These are phyloP conservation scores for Limnanthes douglasii DNA, from an alignment of 345 rosid species.

Conservation along the genomic window DNA sequence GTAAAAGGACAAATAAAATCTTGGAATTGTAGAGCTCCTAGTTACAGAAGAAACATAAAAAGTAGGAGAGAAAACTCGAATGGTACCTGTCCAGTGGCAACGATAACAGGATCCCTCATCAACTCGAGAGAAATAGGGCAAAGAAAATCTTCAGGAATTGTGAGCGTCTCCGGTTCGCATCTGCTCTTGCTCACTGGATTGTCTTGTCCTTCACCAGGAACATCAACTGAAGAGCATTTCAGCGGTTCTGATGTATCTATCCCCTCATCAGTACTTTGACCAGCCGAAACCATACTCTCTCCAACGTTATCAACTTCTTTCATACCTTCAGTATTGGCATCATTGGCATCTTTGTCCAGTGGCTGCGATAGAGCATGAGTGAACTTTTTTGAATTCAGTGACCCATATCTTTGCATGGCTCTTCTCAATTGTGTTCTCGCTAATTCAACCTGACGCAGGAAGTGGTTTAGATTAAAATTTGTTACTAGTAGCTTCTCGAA, in stretches of 20 bases:
- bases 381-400: constrained; percentile 26
- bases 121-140: constrained; percentile 88
- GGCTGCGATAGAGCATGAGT: constrained; percentile 34
- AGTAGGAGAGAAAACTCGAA: background rate
- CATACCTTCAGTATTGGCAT: constrained; percentile 16
- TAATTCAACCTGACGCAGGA: constrained; percentile 42
- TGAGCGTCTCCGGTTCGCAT: constrained; percentile 32
- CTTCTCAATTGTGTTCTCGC: constrained; percentile 68
- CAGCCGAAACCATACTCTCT: constrained; percentile 13
- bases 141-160: constrained; percentile 65
- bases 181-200: constrained; percentile 20
- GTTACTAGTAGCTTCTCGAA: background rate
- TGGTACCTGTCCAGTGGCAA: constrained; percentile 79
- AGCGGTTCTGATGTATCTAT: constrained; percentile 14
- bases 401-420: constrained; percentile 62
- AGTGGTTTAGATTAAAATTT: background rate
- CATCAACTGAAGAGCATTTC: constrained; percentile 19
- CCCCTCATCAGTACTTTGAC: constrained; percentile 10
- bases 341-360: constrained; percentile 18
- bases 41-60: constrained; percentile 4
- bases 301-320: constrained; percentile 15
- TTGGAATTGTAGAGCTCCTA: constrained; percentile 6
- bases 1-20: too few relatives aligned
- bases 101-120: constrained; percentile 96
- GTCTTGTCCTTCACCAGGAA: constrained; percentile 21